Evolutionary conservation across 768 basidiomycete genomes (phyloP), one percentile per base, ranked within the genome.

Genomic region (Crassisporium funariophilum): DNA sequence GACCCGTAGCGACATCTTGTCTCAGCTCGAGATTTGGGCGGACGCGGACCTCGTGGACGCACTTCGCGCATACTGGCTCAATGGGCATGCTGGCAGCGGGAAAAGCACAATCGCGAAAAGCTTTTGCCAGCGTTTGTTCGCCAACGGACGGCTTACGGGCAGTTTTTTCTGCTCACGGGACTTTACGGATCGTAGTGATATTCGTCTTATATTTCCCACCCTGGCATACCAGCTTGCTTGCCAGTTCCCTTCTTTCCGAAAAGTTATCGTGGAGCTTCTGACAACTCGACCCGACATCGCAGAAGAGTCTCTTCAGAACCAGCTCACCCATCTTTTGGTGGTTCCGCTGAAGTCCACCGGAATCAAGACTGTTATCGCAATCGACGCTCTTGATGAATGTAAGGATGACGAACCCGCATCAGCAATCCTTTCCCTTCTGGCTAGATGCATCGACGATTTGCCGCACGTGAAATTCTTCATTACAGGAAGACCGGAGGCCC

Each of bases 121-220:
- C 9, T 53, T 62, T 41, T 54, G 54, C 15, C 40, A 55, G 19
- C 34, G 24, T 8, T n/a, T 37, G 2, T 42, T 36, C 16, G 27
- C 27, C 1, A 35, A 46, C 36, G 49, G 49, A 1, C 7, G 9
- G 4, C 53, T 56, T 10, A 50, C 60, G 13, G 63, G 61, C 3
- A 64, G 57, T 45, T 65, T 66, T 45, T 67, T 67, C 46, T 67
- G 60, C 29, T 61, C 61, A 11, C 52, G 57, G 6, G 55, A 54
- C 12, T 56, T 49, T n/a, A 54, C 42, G 17, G 56, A 64, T 27
- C 48, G 55, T 20, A 61, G 64, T 21, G 47, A 66, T 35, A 33
- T 61, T 1, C 38, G 37, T 6, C 55, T 51, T 45, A 58, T 66
- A 10, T 59, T 65, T 44, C 57, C 60, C 9, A 58, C 63, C 0